phyloP scores from a whole-genome alignment of 352 stramenopile genomes.

The Pythium phragmitis region DNA sequence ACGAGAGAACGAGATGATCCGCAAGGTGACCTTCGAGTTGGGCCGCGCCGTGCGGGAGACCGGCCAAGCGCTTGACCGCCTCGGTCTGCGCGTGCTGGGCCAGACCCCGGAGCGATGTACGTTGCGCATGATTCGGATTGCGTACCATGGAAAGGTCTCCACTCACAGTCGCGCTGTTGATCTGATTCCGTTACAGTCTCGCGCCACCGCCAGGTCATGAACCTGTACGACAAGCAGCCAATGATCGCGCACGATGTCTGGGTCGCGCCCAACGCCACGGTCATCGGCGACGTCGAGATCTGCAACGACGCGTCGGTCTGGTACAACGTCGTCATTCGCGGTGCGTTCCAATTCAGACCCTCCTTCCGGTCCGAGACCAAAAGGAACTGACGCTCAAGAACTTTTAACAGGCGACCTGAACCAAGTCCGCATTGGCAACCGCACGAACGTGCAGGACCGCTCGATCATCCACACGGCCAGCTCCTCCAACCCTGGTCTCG shows the following conservation, averaged over 20 bases:
- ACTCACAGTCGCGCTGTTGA: neutral
- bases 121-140: slow-evolving; percentile 8
- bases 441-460: slow-evolving; percentile 96
- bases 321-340: slow-evolving; percentile 96
- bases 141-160: neutral
- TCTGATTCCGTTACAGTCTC: slow-evolving; percentile 55
- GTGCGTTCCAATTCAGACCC: slow-evolving; percentile 21
- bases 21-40: slow-evolving; percentile 88
- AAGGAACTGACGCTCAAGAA: neutral
- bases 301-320: slow-evolving; percentile 93
- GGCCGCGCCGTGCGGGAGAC: slow-evolving; percentile 94
- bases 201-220: slow-evolving; percentile 92
- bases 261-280: slow-evolving; percentile 95
- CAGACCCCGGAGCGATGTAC: slow-evolving; percentile 90
- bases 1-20: slow-evolving; percentile 63
- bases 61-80: slow-evolving; percentile 94
- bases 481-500: slow-evolving; percentile 67
- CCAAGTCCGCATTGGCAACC: slow-evolving; percentile 93
- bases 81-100: slow-evolving; percentile 88
- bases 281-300: slow-evolving; percentile 96
- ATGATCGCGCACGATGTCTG: slow-evolving; percentile 90
- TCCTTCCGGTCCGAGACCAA: no score
- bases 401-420: slow-evolving; percentile 73
- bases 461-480: slow-evolving; percentile 93
- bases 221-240: slow-evolving; percentile 91